Evolutionary conservation across 345 rosid species (phyloP), one percentile per base, ranked within the genome.

Genomic region (Xanthoceras sorbifolium): DNA sequence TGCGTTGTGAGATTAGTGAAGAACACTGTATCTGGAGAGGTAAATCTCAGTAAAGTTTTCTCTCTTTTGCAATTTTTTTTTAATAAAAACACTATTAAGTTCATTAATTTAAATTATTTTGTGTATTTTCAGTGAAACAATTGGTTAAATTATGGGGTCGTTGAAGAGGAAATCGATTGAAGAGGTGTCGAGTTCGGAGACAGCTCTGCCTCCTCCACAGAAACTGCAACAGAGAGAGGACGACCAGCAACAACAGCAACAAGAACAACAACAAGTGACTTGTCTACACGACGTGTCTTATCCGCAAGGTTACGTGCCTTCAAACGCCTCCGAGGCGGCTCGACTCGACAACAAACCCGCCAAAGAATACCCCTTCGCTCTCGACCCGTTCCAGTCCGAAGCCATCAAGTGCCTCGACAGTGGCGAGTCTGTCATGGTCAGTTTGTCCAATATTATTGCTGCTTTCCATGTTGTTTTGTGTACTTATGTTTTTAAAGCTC

Each of bases 381-480:
- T 96, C 62, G 97, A 96, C 78, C 94, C 97, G 9, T 96, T 96
- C 83, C 99, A 96, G 85, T 86, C 93, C 11, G 97, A 93, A 89
- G 97, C 99, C 61, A 96, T 96, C 78, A 88, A 86, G 75, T 96
- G 98, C 85, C 98, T 96, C 61, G 86, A 88, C 81, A 87, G 83
- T 59, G 94, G 95, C 69, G 91, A 96, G 77, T 96, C 98, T 0
- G 99, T 96, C 55, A 89, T 96, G 98, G 99, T 93, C 84, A 52
- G 76, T 63, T 23, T 1, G 48, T 36, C 5, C 15, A 6, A 57
- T 57, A 23, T 57, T 57, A 57, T 23, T 20, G 62, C 6, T 57
- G 61, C 61, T 7, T 50, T 50, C 3, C 0, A 14, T 57, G 12
- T 29, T 2, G 59, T 65, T 22, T 25, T 46, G 20, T 26, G 17